A percentile compares a stretch with the other conserved stretches of the same genome.
These are phyloP conservation scores for Eimeria zaria DNA, from an alignment of 169 alveolate genomes.

Conservation along the genomic window DNA sequence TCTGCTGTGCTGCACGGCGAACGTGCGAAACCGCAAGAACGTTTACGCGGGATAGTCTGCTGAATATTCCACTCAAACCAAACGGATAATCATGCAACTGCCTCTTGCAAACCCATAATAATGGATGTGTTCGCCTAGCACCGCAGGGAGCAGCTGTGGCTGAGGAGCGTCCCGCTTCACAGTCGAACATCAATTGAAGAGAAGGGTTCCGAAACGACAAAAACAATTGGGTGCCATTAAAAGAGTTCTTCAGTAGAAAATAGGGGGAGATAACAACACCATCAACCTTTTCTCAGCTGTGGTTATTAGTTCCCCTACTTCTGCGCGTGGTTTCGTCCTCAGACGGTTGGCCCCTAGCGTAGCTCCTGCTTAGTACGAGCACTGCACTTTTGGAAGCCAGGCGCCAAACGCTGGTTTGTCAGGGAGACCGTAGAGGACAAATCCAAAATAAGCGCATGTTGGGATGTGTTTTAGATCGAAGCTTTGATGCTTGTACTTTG, in stretches of 20 bases:
- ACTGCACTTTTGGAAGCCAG: background rate
- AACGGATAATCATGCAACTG: background rate
- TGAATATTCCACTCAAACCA: background rate
- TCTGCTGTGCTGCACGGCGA: background rate
- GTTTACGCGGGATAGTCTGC: background rate
- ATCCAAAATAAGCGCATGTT: background rate
- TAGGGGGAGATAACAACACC: background rate
- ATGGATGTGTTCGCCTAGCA: slow-evolving; percentile 38
- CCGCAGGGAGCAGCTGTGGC: slow-evolving; percentile 43
- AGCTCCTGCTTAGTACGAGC: background rate
- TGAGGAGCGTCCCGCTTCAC: slow-evolving; percentile 59
- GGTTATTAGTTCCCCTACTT: background rate
- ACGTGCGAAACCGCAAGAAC: background rate
- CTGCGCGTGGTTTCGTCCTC: background rate
- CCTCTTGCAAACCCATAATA: background rate
- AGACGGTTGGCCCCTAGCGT: background rate
- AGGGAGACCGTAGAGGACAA: background rate
- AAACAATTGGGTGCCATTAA: background rate
- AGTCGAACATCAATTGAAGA: background rate
- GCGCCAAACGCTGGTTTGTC: background rate
- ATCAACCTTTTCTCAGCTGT: background rate
- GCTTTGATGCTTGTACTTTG: slow-evolving; percentile 27
- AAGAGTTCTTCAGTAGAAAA: background rate
- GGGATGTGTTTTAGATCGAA: slow-evolving; percentile 59
- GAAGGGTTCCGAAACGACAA: background rate